Percentiles rank a stretch among this genome's conserved stretches.
Evolutionary conservation across 2,329 filamentous ascomycete genomes (phyloP).

Genomic region (Pseudogymnoascus sp.): DNA sequence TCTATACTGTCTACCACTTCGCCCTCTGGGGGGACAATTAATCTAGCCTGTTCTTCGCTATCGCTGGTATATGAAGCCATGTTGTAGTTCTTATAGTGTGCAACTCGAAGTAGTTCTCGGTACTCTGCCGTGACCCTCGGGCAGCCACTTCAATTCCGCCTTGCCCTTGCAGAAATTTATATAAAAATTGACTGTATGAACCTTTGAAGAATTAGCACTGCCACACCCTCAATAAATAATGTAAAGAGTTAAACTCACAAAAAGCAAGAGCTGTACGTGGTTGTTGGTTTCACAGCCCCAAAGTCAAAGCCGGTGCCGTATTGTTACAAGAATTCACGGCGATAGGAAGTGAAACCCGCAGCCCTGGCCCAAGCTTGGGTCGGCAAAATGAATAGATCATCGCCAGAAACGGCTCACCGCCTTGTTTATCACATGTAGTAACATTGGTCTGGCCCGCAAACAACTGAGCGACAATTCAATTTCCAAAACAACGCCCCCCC

Average conservation of each 20-base stretch:
- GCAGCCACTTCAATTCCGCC: neutral
- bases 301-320: conserved; percentile 6
- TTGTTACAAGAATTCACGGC: neutral
- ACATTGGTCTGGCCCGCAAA: neutral
- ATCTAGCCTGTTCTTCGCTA: conserved; percentile 30
- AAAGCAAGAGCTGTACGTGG: neutral
- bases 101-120: neutral
- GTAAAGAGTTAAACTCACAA: neutral
- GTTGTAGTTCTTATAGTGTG: neutral
- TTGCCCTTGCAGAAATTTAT: neutral
- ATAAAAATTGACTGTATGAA: neutral
- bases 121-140: neutral
- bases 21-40: conserved; percentile 44
- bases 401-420: neutral
- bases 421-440: neutral
- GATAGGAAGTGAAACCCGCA: neutral
- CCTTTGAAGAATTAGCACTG: neutral
- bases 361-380: neutral
- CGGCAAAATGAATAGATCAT: neutral
- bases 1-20: conserved; percentile 38
- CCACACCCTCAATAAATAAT: neutral
- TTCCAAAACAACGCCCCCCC: neutral
- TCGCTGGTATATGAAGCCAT: neutral
- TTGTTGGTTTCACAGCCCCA: neutral
- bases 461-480: neutral